A percentile compares a stretch with the other conserved stretches of the same genome.
Evolutionary conservation across 2,329 filamentous ascomycete species (phyloP).

Genomic region (Botrytis cinerea): DNA sequence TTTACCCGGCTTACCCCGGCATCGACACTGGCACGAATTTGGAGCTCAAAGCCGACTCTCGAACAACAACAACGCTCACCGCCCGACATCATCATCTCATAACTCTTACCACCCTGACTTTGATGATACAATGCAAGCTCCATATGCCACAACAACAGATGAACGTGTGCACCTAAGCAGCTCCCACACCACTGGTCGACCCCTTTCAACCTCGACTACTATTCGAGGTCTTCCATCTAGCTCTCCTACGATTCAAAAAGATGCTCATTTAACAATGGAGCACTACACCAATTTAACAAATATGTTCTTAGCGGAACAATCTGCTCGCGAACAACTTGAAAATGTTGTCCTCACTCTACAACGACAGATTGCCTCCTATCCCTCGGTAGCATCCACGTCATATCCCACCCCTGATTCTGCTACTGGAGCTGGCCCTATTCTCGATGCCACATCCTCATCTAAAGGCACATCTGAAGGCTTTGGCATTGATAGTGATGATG

Average conservation of each 20-base stretch:
- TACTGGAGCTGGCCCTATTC: constrained; percentile 15
- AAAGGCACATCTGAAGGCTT: constrained; percentile 35
- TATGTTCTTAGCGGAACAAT: constrained; percentile 58
- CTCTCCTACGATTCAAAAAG: constrained; percentile 37
- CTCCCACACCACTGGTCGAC: constrained; percentile 31
- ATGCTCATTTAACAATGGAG: constrained; percentile 44
- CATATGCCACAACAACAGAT: constrained; percentile 23
- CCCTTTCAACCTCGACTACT: constrained; percentile 41
- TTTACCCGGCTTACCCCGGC: constrained; percentile 31
- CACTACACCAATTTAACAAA: constrained; percentile 54
- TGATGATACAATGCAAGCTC: constrained; percentile 29
- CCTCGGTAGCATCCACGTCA: constrained; percentile 17
- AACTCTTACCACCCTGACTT: constrained; percentile 34
- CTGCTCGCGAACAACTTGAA: constrained; percentile 57
- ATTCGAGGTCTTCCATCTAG: constrained; percentile 37
- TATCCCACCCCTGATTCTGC: constrained; percentile 27
- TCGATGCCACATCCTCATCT: constrained; percentile 9
- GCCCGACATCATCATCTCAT: constrained; percentile 36
- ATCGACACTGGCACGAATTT: constrained; percentile 27
- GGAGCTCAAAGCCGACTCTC: constrained; percentile 30
- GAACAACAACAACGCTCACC: constrained; percentile 30
- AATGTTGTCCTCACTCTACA: constrained; percentile 55
- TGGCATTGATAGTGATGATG: constrained; percentile 38
- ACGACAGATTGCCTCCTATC: constrained; percentile 31
- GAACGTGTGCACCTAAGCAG: constrained; percentile 18